Percentiles rank a stretch among this genome's conserved stretches.
These are phyloP conservation scores for Zymoseptoria brevis DNA, from an alignment of 2,329 filamentous ascomycete species.

Conservation along the genomic window DNA sequence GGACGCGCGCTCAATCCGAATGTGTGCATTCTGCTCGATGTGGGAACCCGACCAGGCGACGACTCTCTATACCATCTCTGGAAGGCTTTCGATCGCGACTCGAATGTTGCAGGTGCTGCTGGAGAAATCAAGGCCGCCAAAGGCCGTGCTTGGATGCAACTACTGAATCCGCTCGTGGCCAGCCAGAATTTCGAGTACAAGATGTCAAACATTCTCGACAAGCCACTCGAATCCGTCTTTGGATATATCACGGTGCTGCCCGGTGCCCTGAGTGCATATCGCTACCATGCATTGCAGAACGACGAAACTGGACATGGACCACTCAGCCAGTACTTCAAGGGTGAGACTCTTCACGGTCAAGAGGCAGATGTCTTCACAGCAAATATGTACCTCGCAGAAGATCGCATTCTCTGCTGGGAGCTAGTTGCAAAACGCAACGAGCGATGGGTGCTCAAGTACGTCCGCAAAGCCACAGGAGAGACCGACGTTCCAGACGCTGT, in stretches of 20 bases:
- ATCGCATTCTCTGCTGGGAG: constrained; percentile 89
- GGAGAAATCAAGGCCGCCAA: constrained; percentile 98
- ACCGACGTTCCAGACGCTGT: constrained; percentile 94
- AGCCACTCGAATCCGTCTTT: constrained; percentile 93
- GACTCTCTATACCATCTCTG: constrained; percentile 95
- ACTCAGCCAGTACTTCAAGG: constrained; percentile 97
- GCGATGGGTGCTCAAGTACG: constrained; percentile 96
- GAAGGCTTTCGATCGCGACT: constrained; percentile 98
- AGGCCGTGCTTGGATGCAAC: constrained; percentile 69
- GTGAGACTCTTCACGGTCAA: constrained; percentile 90
- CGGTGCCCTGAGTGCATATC: constrained; percentile 87
- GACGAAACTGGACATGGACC: constrained; percentile 93
- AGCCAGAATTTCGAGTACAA: constrained; percentile 99
- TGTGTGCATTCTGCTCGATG: constrained; percentile 92
- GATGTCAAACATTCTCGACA: constrained; percentile 98
- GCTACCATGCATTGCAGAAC: constrained; percentile 93
- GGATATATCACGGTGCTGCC: constrained; percentile 97
- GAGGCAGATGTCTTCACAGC: constrained; percentile 96
- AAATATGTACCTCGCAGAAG: constrained; percentile 89
- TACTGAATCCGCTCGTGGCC: constrained; percentile 89
- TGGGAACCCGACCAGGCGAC: constrained; percentile 81
- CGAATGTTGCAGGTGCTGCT: constrained; percentile 91
- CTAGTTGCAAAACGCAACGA: constrained; percentile 90
- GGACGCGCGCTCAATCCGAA: constrained; percentile 88
- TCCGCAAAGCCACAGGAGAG: constrained; percentile 92